Percentiles rank a stretch among this genome's conserved stretches.
Conservation (phyloP, 2,329 filamentous ascomycete genomes). For the Neofusicoccum cordaticola region DNA sequence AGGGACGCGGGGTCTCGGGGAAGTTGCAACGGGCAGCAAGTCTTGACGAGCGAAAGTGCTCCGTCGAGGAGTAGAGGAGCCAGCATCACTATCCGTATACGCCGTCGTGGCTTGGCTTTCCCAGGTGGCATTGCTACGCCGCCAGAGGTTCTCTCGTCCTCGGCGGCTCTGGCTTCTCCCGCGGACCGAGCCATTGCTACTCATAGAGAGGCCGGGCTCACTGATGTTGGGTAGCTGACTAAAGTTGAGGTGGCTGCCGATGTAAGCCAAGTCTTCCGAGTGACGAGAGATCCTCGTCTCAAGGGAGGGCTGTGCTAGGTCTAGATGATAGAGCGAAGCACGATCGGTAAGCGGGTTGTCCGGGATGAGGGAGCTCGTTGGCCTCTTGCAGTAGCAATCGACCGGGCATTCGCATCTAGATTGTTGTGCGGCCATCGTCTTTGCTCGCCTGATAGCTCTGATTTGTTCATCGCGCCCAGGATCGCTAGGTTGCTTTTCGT, state of each 20-base stretch:
- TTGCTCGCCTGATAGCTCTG: not conserved
- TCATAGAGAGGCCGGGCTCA: not conserved
- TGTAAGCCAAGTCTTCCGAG: not conserved
- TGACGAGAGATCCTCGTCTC: not conserved
- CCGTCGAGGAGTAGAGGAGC: not conserved
- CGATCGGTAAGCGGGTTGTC: conserved; percentile 6
- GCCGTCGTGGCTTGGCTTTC: conserved; percentile 1
- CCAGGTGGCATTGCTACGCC: not conserved
- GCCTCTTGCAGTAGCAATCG: conserved; percentile 10
- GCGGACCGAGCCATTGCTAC: not conserved
- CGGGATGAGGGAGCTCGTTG: conserved; percentile 7
- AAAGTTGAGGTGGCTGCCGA: not conserved
- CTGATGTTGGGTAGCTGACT: not conserved
- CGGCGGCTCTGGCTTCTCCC: conserved; percentile 4
- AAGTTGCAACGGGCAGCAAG: not conserved
- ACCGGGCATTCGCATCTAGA: not conserved
- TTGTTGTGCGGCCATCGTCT: not conserved
- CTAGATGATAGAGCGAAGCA: conserved; percentile 6
- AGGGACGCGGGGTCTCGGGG: not conserved
- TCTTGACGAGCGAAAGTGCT: not conserved
- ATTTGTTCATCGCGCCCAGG: not conserved
- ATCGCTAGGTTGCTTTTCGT: not conserved
- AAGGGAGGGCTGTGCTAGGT: conserved; percentile 5
- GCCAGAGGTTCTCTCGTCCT: not conserved
- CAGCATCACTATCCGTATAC: conserved; percentile 5